These are phyloP conservation scores for Beauveria pseudobassiana DNA, from an alignment of 2,329 filamentous ascomycete genomes.

Conservation along the genomic window DNA sequence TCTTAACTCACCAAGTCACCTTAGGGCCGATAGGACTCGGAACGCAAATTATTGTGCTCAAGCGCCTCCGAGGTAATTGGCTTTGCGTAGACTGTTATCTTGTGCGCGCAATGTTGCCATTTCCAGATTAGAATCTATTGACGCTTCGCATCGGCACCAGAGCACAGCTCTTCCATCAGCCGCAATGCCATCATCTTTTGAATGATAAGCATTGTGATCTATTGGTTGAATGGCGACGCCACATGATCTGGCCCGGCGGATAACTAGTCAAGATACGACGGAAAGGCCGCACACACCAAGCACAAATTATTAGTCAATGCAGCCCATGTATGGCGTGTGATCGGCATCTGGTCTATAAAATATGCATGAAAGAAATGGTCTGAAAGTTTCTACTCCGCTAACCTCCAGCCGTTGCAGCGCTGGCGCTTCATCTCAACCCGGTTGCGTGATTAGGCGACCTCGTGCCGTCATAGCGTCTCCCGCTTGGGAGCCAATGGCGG, in stretches of 20 bases:
- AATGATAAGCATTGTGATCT: not conserved
- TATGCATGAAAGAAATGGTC: not conserved
- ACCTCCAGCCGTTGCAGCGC: not conserved
- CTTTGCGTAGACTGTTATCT: no score
- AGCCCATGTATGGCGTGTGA: not conserved
- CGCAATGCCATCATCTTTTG: not conserved
- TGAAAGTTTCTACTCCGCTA: not conserved
- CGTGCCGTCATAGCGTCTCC: constrained; percentile 1
- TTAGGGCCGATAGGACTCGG: no score
- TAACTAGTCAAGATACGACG: constrained; percentile 33
- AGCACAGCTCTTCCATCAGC: not conserved
- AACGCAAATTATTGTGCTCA: no score
- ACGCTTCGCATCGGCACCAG: not conserved
- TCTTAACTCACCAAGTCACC: no score
- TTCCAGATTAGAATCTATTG: no score
- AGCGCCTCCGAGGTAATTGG: no score
- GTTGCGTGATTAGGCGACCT: not conserved
- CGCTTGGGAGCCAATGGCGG: not conserved
- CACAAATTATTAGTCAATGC: not conserved
- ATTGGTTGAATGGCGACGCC: constrained; percentile 28
- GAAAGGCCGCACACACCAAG: not conserved
- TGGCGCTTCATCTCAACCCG: not conserved
- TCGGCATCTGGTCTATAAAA: not conserved
- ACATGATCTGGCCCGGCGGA: constrained; percentile 39
- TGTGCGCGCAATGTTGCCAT: no score